A percentile compares a stretch with the other conserved stretches of the same genome.
phyloP scores from a whole-genome alignment of 2,329 filamentous ascomycete genomes.

The Sporothrix euskadiensis region DNA sequence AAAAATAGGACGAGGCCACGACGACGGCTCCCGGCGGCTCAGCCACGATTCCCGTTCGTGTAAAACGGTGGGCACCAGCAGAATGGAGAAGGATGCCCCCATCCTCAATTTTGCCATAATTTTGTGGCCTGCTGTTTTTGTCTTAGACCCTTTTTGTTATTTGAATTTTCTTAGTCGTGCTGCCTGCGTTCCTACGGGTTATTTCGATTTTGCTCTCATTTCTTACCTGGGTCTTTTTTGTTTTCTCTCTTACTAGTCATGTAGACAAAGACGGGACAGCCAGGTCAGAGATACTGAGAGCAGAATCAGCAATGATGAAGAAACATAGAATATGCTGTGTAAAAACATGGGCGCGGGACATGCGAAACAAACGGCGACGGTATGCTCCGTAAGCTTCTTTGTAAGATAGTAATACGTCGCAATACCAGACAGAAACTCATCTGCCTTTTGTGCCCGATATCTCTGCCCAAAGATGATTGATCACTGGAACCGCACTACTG shows the following conservation, averaged over 20 bases:
- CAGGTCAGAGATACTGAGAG: background rate
- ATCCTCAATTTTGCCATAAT: background rate
- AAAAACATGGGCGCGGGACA: background rate
- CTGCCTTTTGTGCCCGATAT: background rate
- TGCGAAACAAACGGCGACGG: no score
- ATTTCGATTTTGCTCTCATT: background rate
- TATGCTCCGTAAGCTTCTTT: background rate
- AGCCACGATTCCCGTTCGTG: background rate
- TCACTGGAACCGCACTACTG: constrained; percentile 14
- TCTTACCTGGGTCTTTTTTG: background rate
- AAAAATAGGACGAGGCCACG: background rate
- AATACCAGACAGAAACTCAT: constrained; percentile 1
- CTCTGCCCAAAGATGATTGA: background rate
- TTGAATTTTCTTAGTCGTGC: background rate
- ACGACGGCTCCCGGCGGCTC: background rate
- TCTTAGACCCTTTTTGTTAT: background rate
- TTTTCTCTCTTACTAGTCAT: background rate
- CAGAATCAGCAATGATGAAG: background rate
- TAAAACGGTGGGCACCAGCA: background rate
- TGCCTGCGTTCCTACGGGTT: background rate
- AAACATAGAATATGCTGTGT: background rate
- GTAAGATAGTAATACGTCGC: background rate
- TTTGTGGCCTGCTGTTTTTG: constrained; percentile 15
- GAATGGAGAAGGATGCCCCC: background rate
- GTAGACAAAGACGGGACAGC: background rate